Evolutionary conservation across 352 stramenopile genomes (phyloP).

Genomic region (Globisporangium splendens): DNA sequence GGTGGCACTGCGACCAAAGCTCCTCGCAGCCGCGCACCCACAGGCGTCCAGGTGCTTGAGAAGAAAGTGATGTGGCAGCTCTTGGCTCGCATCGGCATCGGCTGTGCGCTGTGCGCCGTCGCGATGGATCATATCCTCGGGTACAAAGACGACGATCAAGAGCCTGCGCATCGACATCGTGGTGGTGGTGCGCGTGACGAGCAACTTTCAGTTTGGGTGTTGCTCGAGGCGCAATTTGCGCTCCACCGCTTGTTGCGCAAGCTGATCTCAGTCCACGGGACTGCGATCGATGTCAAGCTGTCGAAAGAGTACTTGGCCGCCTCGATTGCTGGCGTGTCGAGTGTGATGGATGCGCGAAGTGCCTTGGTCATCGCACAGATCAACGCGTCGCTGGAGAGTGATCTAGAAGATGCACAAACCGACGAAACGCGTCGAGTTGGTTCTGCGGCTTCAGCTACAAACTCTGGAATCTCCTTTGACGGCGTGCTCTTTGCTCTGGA

Average conservation of each 20-base stretch:
- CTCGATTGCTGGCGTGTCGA: slow-evolving; percentile 25
- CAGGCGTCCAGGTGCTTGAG: not conserved
- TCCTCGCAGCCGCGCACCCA: not conserved
- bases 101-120: slow-evolving; percentile 46
- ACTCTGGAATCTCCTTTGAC: slow-evolving; percentile 29
- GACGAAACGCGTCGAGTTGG: too few relatives aligned
- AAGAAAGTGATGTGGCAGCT: slow-evolving; percentile 36
- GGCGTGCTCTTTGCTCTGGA: slow-evolving; percentile 35
- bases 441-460: too few relatives aligned
- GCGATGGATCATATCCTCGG: slow-evolving; percentile 30
- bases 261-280: slow-evolving; percentile 14
- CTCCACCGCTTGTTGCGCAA: slow-evolving; percentile 47
- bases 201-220: slow-evolving; percentile 34
- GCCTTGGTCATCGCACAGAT: slow-evolving; percentile 9
- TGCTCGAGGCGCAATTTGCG: slow-evolving; percentile 57
- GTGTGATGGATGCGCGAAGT: slow-evolving; percentile 26
- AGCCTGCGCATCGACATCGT: not conserved
- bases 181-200: slow-evolving; percentile 3
- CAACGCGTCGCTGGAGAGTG: slow-evolving; percentile 2
- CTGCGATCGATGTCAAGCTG: slow-evolving; percentile 24
- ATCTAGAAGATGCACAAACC: not conserved
- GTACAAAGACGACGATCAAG: not conserved
- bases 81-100: slow-evolving; percentile 41
- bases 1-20: slow-evolving; percentile 15
- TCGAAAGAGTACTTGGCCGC: slow-evolving; percentile 36